A percentile compares a stretch with the other conserved stretches of the same genome.
Conservation (phyloP, 768 basidiomycete species). For the Cubamyces sp. region DNA sequence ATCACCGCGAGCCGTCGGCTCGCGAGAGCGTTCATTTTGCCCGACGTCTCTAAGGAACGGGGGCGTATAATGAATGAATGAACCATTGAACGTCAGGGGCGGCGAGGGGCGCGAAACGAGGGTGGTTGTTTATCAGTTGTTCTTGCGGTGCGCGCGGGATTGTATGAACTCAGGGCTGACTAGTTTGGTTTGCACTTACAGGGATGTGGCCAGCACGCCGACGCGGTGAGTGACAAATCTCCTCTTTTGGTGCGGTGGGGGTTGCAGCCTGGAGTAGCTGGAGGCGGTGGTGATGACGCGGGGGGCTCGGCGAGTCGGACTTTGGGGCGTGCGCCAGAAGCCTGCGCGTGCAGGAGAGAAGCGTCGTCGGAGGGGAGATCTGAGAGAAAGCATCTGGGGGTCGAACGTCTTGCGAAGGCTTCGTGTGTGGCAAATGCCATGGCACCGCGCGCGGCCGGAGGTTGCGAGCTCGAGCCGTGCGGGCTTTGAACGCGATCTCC, state of each 20-base stretch:
- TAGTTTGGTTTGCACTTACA: conserved; percentile 38
- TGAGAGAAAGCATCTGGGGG: not conserved
- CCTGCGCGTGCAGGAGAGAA: not conserved
- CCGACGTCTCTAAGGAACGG: not conserved
- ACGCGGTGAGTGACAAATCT: conserved; percentile 50
- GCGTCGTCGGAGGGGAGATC: conserved; percentile 1
- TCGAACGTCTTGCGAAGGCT: not conserved
- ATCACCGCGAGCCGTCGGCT: not conserved
- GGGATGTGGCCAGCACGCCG: conserved; percentile 75
- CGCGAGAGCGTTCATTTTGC: not conserved
- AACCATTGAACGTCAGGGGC: not conserved
- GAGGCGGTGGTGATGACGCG: not conserved
- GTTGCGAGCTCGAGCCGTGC: not conserved
- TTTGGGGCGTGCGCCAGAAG: not conserved
- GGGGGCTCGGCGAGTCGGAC: not conserved
- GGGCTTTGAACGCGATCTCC: conserved; percentile 12
- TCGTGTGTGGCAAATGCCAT: not conserved
- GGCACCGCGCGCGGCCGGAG: not conserved
- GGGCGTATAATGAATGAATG: too few species aligned
- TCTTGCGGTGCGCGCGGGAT: not conserved
- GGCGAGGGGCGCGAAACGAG: not conserved
- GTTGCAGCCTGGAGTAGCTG: not conserved
- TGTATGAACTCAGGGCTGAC: conserved; percentile 7
- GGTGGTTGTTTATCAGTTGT: not conserved
- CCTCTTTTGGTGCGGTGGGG: conserved; percentile 1